A percentile compares a stretch with the other conserved stretches of the same genome.
Conservation (phyloP, 2,329 filamentous ascomycete species). For the Ceratocystis destructans region DNA sequence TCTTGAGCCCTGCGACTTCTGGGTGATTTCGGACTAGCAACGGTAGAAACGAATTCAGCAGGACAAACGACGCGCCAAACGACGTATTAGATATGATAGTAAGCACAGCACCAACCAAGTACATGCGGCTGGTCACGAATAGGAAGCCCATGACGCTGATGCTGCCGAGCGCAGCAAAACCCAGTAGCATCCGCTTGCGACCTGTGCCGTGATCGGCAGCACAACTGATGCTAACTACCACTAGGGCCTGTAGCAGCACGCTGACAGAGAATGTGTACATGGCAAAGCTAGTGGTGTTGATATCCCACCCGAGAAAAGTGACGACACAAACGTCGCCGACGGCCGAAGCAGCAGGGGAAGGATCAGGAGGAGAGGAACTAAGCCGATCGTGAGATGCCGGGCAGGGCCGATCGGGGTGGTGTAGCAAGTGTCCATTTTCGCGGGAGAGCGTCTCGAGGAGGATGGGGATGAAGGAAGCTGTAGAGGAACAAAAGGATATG, state of each 20-base stretch:
- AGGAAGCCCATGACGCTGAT: slow-evolving; percentile 80
- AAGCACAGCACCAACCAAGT: slow-evolving; percentile 66
- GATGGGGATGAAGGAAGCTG: slow-evolving; percentile 89
- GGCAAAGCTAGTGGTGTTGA: slow-evolving; percentile 93
- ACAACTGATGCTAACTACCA: slow-evolving; percentile 93
- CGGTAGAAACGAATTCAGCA: slow-evolving; percentile 89
- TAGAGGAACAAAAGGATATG: background rate
- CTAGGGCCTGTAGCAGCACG: slow-evolving; percentile 72
- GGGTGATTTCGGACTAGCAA: slow-evolving; percentile 80
- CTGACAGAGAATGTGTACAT: slow-evolving; percentile 97
- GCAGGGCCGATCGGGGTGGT: slow-evolving; percentile 64
- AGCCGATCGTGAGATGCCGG: slow-evolving; percentile 45
- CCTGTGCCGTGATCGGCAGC: slow-evolving; percentile 89
- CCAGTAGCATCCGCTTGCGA: slow-evolving; percentile 73
- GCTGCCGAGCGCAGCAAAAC: slow-evolving; percentile 73
- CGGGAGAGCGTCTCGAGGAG: slow-evolving; percentile 85
- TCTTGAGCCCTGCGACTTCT: slow-evolving; percentile 22
- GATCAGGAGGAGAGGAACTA: no score
- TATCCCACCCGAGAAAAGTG: slow-evolving; percentile 63
- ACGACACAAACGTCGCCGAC: slow-evolving; percentile 56
- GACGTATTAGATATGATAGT: slow-evolving; percentile 87
- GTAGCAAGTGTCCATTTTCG: slow-evolving; percentile 76
- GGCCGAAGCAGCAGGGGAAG: background rate
- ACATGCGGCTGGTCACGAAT: slow-evolving; percentile 58
- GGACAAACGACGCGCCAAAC: slow-evolving; percentile 87